These are phyloP conservation scores for Fraxinus floribunda DNA, from an alignment of 305 asterid genomes.

Conservation along the genomic window DNA sequence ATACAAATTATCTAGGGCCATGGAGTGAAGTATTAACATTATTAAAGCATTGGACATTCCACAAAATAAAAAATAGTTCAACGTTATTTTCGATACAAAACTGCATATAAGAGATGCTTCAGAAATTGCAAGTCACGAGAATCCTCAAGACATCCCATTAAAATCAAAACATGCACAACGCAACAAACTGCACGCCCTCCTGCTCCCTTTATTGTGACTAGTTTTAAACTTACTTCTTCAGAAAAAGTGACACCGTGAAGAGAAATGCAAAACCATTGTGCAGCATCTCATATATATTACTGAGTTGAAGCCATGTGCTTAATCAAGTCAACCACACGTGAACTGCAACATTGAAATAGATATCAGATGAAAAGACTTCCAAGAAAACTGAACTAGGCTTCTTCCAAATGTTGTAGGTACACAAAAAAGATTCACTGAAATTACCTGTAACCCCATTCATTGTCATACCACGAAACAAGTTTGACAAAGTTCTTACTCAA, in stretches of 20 bases:
- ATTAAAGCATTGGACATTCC: not conserved
- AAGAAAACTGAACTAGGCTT: not conserved
- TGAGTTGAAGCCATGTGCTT: conserved; percentile 45
- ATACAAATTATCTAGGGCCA: not conserved
- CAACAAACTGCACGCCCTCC: not conserved
- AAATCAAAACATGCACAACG: not conserved
- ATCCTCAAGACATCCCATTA: not conserved
- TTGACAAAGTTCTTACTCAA: conserved; percentile 57
- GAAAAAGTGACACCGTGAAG: conserved; percentile 3
- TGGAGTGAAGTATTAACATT: not conserved
- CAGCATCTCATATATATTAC: conserved; percentile 20
- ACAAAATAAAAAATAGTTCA: not conserved
- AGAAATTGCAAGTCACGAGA: not conserved
- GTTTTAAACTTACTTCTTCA: not conserved
- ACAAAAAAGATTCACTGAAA: not conserved
- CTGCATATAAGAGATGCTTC: not conserved
- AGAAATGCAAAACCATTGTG: not conserved
- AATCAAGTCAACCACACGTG: conserved; percentile 68
- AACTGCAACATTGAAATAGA: conserved; percentile 37
- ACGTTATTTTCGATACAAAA: not conserved
- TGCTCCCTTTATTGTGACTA: conserved; percentile 24
- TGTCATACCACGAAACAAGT: conserved; percentile 77
- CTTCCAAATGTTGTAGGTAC: not conserved
- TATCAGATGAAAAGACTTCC: conserved; percentile 16
- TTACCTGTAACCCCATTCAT: conserved; percentile 77